Evolutionary conservation across 2,329 filamentous ascomycete genomes (phyloP), one percentile per base, ranked within the genome.

Genomic region (Aspergillus uvarum): DNA sequence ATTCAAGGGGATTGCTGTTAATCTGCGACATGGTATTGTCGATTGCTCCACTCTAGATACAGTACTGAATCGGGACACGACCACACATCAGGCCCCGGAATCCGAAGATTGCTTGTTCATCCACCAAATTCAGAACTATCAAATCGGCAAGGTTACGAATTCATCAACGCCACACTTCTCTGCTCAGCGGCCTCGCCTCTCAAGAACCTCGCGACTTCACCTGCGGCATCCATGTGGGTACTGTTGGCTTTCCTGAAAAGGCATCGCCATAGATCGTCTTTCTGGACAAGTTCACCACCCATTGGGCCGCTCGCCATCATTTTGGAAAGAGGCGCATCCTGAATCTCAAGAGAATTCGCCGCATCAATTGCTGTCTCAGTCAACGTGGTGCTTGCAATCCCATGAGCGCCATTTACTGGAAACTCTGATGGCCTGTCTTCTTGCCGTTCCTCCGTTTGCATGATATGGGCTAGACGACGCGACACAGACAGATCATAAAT

Each of bases 401-500:
- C 67, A 56, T 55, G 62, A 49, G 49, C 48, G 59, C 10, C 72
- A 35, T 55, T 35, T 1, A 42, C 47, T 4, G 21, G 31, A 3
- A 44, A 42, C 8, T n/a, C 47, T 22, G 59, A 19, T 29, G 35
- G 29, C 4, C 50, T 59, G 19, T 56, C 65, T 59, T 73, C 66
- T 51, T 70, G 68, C 63, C 72, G 70, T 56, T 68, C 76, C 65
- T 70, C 76, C 59, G 72, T 79, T 51, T 72, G 79, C 2, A 82
- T 83, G 72, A 97, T 89, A 70, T 97, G 92, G 58, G 89, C 86
- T 67, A 96, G 79, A 3, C 94, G 87, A 29, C 92, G 84, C 61
- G 84, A 82, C 1, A 96, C 91, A 0, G 91, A 95, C 35, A 97
- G 84, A 60, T 93, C 87, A 76, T 98, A 92, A 63, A 98, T 96